Evolutionary conservation across 163 green algal species (phyloP).

Genomic region (Prototheca wickerhamii): DNA sequence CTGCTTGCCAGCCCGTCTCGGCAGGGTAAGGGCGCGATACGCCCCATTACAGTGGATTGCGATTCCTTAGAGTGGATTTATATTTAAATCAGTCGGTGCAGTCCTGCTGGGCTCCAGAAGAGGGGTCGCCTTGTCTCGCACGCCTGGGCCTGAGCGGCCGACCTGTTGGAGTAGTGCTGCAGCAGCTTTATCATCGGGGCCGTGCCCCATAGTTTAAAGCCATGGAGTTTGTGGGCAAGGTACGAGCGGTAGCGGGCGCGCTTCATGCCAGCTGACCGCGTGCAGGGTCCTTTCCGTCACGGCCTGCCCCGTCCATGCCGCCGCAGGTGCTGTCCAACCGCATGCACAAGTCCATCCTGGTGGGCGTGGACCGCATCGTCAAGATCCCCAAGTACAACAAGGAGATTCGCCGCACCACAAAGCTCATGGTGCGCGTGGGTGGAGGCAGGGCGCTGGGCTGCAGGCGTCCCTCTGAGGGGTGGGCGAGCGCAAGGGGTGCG

Average conservation of each 20-base stretch:
- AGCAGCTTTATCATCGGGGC: no score
- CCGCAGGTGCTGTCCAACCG: constrained; percentile 47
- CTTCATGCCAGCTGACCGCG: background rate
- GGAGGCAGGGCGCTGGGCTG: background rate
- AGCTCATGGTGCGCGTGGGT: constrained; percentile 36
- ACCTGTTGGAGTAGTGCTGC: no score
- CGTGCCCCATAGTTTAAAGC: background rate
- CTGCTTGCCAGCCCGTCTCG: no score
- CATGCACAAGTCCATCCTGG: constrained; percentile 50
- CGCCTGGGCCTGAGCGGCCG: no score
- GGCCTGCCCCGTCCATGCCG: background rate
- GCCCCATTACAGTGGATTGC: no score
- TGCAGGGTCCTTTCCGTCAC: background rate
- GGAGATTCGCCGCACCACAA: constrained; percentile 28
- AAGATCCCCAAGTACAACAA: constrained; percentile 38
- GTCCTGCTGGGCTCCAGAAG: no score
- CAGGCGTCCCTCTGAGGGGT: no score
- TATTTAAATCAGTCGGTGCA: no score
- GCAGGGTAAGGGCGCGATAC: no score
- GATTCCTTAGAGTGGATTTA: no score
- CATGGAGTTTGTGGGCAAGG: constrained; percentile 25
- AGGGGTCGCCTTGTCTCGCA: no score
- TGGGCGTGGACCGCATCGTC: constrained; percentile 36
- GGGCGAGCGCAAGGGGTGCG: background rate
- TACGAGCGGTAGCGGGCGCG: background rate